These are phyloP conservation scores for Coemansia interrupta DNA, from an alignment of 192 early-diverging fungal species.

Conservation along the genomic window DNA sequence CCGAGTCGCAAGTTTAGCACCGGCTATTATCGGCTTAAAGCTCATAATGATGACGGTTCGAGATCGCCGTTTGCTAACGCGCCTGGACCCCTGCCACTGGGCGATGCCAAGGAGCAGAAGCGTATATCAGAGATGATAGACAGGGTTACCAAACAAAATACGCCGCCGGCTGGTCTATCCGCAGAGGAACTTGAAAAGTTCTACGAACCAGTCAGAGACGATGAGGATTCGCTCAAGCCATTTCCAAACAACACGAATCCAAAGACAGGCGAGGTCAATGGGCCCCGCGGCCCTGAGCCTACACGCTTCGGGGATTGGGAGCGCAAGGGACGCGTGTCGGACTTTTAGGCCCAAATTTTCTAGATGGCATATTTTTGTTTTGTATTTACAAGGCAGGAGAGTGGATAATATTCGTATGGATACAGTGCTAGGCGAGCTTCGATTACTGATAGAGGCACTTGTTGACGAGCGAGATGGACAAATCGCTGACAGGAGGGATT, in stretches of 20 bases:
- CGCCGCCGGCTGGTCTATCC: slow-evolving; percentile 33
- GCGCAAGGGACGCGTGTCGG: slow-evolving; percentile 69
- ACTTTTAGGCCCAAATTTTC: slow-evolving; percentile 50
- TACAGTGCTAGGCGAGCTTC: too few species aligned
- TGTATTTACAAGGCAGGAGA: too few species aligned
- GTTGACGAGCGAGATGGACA: slow-evolving; percentile 67
- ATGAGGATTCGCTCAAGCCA: slow-evolving; percentile 47
- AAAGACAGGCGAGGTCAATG: slow-evolving; percentile 65
- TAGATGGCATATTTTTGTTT: too few species aligned
- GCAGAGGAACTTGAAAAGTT: slow-evolving; percentile 50
- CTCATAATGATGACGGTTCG: background rate
- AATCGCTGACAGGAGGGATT: slow-evolving; percentile 43
- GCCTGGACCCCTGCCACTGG: slow-evolving; percentile 64
- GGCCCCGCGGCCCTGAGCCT: slow-evolving; percentile 74
- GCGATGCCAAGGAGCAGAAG: slow-evolving; percentile 57
- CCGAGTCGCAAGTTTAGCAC: background rate
- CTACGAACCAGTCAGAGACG: slow-evolving; percentile 36
- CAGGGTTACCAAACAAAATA: slow-evolving; percentile 40
- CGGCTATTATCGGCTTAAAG: background rate
- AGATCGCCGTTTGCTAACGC: slow-evolving; percentile 32
- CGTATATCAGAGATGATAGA: slow-evolving; percentile 60
- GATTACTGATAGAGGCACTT: slow-evolving; percentile 61
- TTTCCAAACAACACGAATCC: slow-evolving; percentile 70
- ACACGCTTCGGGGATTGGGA: slow-evolving; percentile 85
- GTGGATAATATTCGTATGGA: too few species aligned